Base-by-base conservation (phyloP, 1,284 basidiomycete genomes). In the Moniliophthora roreri region DNA sequence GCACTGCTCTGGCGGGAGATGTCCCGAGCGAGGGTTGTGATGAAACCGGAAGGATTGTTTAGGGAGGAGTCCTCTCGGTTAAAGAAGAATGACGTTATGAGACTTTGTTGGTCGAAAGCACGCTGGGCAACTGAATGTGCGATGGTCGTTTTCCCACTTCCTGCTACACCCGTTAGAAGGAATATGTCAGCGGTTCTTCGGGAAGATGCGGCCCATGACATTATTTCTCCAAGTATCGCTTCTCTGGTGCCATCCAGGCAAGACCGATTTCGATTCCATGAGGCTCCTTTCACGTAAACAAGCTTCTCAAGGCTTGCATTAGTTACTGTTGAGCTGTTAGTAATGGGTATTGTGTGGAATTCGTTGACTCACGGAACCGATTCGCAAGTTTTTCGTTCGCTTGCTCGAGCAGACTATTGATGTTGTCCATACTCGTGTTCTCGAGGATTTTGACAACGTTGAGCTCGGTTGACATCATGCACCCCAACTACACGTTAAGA, bases 81-180 rank as follows among this genome's bases (percentile, higher is more conserved):
- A 20, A 60, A 58, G 45, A 63, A 65, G 45, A 61, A 59, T 24
- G 58, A 61, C 1, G 63, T 54, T 3, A 44, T 52, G 11, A 63
- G 54, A 0, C 51, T 21, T 2, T 48, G 45, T 3, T 42, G 40
- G 13, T 59, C 47, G 24, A 34, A 50, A 26, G 53, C 61, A 32
- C 32, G 42, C 21, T 53, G 39, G 2, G 63, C 60, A 44, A 64
- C 45, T 15, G 59, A 55, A 39, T 63, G 62, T 9, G 63, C 59
- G 32, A 66, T 54, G 2, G 61, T 53, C 32, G 50, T 59, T 51
- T 64, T 63, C 11, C 61, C 63, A 21, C 48, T 54, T 13, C 62
- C 62, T 13, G 62, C 56, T 10, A 59, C 57, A 16, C 57, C 60
- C 3, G 50, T 54, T 37, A 64, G 45, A 7, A 61, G 36, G 28